These are phyloP conservation scores for Aspergillus aculeatinus DNA, from an alignment of 2,329 filamentous ascomycete species.

Conservation along the genomic window DNA sequence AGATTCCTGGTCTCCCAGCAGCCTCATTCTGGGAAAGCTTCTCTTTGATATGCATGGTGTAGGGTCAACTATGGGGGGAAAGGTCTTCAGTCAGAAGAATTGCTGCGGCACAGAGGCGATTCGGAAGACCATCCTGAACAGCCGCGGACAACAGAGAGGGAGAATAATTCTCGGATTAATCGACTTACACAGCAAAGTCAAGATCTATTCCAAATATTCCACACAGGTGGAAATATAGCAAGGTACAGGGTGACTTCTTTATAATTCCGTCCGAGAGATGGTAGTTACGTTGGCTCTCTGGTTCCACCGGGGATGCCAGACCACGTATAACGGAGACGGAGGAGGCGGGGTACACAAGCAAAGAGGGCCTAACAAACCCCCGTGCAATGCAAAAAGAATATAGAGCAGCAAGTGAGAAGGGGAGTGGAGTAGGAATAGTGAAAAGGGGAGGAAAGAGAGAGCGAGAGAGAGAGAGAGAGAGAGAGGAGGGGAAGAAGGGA, in stretches of 20 bases:
- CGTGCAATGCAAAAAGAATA: background rate
- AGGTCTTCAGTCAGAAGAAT: constrained; percentile 5
- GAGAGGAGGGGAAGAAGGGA: constrained; percentile 58
- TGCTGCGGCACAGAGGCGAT: background rate
- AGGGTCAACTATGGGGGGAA: constrained; percentile 15
- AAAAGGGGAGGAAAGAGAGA: background rate
- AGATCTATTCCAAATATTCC: too few species aligned
- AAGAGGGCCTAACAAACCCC: background rate
- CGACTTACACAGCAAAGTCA: background rate
- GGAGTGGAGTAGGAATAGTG: constrained; percentile 3
- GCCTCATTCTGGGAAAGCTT: constrained; percentile 82
- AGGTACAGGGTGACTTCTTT: background rate
- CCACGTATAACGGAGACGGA: background rate
- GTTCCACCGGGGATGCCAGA: constrained; percentile 10
- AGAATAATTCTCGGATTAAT: background rate
- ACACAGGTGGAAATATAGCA: background rate
- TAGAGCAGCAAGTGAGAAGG: background rate
- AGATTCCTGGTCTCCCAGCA: constrained; percentile 83
- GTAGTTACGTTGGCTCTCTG: constrained; percentile 9
- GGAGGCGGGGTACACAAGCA: background rate
- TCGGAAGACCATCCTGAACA: background rate
- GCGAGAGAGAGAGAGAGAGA: background rate
- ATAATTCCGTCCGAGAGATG: background rate
- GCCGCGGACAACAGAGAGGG: background rate
- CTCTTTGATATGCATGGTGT: constrained; percentile 89